Percentiles rank a stretch among this genome's conserved stretches.
phyloP scores from a whole-genome alignment of 345 rosid species.

The Lepidium didymum region DNA sequence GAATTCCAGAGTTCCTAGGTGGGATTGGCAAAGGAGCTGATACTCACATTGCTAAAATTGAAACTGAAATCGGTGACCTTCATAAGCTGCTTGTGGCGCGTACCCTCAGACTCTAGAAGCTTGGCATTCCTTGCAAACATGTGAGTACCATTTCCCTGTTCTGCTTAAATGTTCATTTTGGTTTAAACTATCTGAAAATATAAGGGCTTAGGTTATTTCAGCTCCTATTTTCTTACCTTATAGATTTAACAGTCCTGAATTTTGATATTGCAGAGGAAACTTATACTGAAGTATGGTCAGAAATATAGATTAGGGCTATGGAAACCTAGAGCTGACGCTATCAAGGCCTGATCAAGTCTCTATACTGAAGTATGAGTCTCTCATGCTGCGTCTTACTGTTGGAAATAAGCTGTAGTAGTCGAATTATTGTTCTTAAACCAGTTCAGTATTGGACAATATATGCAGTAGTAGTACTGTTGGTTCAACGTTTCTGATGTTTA shows the following conservation, averaged over 20 bases:
- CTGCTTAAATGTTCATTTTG: background rate
- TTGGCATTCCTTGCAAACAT: slow-evolving; percentile 85
- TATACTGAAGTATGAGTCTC: slow-evolving; percentile 16
- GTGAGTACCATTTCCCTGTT: slow-evolving; percentile 30
- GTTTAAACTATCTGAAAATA: background rate
- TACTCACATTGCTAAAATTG: slow-evolving; percentile 66
- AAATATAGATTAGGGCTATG: slow-evolving; percentile 70
- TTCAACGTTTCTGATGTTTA: background rate
- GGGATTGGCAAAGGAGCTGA: slow-evolving; percentile 80
- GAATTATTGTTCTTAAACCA: background rate
- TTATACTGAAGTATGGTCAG: slow-evolving; percentile 55
- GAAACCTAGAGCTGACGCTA: slow-evolving; percentile 53
- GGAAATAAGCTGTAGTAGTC: background rate
- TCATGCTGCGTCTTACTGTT: background rate
- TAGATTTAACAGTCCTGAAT: background rate
- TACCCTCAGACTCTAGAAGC: slow-evolving; percentile 73
- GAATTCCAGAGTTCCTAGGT: slow-evolving; percentile 69
- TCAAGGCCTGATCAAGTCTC: slow-evolving; percentile 31
- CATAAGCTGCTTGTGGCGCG: slow-evolving; percentile 62
- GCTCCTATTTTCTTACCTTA: background rate
- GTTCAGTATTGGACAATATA: background rate
- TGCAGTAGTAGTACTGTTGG: background rate
- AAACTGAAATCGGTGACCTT: slow-evolving; percentile 71
- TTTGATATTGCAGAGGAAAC: slow-evolving; percentile 59
- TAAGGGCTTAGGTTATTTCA: background rate